These are phyloP conservation scores for Auriculariales sp. DNA, from an alignment of 768 basidiomycete species.

Conservation along the genomic window DNA sequence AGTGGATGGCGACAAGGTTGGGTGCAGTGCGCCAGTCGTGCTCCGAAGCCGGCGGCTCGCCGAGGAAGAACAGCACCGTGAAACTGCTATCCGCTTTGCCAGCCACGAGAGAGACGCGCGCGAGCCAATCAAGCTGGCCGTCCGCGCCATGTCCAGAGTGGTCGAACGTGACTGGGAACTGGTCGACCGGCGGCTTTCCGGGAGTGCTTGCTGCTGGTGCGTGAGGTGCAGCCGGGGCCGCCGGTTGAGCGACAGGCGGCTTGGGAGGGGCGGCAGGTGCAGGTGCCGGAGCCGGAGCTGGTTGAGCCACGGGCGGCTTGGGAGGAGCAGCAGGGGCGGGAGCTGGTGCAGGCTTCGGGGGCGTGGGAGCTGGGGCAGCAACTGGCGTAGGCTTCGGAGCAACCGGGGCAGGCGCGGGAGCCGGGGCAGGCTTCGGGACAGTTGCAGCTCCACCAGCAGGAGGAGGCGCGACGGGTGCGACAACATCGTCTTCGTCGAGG, in stretches of 20 bases:
- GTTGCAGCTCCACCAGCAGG: not conserved
- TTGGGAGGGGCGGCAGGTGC: not conserved
- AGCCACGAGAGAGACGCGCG: constrained; percentile 26
- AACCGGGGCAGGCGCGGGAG: not conserved
- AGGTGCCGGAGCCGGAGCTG: not conserved
- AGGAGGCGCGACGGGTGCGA: not conserved
- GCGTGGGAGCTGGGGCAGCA: not conserved
- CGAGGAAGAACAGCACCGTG: constrained; percentile 33
- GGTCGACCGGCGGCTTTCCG: not conserved
- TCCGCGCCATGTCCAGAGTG: not conserved
- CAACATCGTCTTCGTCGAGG: not conserved
- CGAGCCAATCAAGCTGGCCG: constrained; percentile 25
- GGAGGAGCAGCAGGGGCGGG: not conserved
- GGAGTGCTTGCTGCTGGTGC: not conserved
- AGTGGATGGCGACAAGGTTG: constrained; percentile 28
- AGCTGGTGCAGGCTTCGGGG: not conserved
- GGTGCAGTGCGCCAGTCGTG: constrained; percentile 21
- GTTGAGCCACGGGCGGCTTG: not conserved
- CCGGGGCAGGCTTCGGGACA: not conserved
- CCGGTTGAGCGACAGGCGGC: not conserved
- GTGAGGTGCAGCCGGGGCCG: not conserved
- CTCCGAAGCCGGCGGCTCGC: constrained; percentile 22
- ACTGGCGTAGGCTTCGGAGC: no score
- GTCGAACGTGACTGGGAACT: not conserved
- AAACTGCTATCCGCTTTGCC: constrained; percentile 29